These are phyloP conservation scores for Epipyxis sp. DNA, from an alignment of 108 stramenopile species.

Conservation along the genomic window DNA sequence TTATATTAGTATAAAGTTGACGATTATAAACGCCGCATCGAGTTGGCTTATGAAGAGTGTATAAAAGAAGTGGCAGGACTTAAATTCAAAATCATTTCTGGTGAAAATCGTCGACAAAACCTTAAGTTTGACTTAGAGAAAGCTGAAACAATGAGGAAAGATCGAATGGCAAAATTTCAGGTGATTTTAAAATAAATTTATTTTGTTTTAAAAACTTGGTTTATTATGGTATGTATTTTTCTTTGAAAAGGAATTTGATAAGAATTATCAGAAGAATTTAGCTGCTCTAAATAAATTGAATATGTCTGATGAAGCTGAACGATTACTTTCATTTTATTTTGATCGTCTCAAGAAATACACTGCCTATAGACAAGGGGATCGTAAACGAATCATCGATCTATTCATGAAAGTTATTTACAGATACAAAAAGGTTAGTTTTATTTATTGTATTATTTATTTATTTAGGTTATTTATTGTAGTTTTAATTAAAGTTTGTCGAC, in stretches of 20 bases:
- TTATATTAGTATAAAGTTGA: not conserved
- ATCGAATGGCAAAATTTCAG: constrained; percentile 22
- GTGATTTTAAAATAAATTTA: not conserved
- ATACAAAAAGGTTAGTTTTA: no score
- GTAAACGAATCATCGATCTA: no score
- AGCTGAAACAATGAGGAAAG: not conserved
- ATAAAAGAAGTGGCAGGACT: not conserved
- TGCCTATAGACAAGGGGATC: not conserved
- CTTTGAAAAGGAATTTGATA: no score
- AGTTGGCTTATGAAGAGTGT: not conserved
- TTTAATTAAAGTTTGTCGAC: no score
- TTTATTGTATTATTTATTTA: no score
- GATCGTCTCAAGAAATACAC: not conserved
- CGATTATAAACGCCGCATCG: not conserved
- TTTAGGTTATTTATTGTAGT: no score
- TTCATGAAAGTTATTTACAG: no score
- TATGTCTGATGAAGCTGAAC: not conserved
- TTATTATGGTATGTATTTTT: no score
- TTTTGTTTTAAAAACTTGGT: no score
- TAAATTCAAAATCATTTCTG: not conserved
- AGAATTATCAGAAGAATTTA: not conserved
- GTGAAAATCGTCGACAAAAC: constrained; percentile 22
- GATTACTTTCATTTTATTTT: not conserved
- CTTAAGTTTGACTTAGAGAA: not conserved
- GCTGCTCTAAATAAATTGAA: not conserved